Evolutionary conservation across 2,329 filamentous ascomycete species (phyloP).

Genomic region (Rhytidhysteron rufulum): DNA sequence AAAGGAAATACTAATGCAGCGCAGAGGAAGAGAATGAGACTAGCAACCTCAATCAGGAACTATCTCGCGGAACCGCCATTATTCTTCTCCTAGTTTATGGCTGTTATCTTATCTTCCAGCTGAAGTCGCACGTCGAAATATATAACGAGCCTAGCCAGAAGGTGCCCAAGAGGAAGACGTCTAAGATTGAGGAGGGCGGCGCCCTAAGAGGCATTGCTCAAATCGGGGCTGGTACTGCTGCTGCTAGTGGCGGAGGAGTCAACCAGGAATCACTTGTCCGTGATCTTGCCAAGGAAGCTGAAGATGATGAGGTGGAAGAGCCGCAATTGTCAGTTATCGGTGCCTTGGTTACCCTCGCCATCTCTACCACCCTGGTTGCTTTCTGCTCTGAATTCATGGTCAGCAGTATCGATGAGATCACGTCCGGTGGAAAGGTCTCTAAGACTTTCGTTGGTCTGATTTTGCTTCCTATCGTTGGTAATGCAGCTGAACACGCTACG

Average conservation of each 20-base stretch:
- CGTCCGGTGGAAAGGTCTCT: constrained; percentile 46
- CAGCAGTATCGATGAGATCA: constrained; percentile 54
- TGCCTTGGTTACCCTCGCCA: constrained; percentile 65
- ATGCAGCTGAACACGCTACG: constrained; percentile 64
- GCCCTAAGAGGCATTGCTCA: constrained; percentile 48
- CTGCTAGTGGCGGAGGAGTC: constrained; percentile 48
- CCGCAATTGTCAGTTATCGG: constrained; percentile 71
- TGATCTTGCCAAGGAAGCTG: constrained; percentile 39
- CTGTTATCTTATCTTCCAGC: constrained; percentile 84
- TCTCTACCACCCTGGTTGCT: constrained; percentile 75
- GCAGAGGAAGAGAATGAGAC: background rate
- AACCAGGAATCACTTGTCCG: constrained; percentile 45
- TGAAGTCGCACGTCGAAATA: constrained; percentile 76
- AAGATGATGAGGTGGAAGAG: constrained; percentile 68
- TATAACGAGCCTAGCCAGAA: constrained; percentile 81
- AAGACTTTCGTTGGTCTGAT: constrained; percentile 62
- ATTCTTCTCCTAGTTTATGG: constrained; percentile 81
- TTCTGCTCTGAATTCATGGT: constrained; percentile 69
- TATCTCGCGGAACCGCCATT: constrained; percentile 69
- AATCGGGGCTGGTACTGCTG: constrained; percentile 51
- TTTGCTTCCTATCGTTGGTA: constrained; percentile 62
- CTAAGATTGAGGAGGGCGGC: constrained; percentile 48
- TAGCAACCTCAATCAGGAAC: constrained; percentile 20
- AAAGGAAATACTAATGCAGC: background rate
- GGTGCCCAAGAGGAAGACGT: constrained; percentile 55